Evolutionary conservation across 2,329 filamentous ascomycete species (phyloP), one percentile per base, ranked within the genome.

Genomic region (Calonectria crousiana): DNA sequence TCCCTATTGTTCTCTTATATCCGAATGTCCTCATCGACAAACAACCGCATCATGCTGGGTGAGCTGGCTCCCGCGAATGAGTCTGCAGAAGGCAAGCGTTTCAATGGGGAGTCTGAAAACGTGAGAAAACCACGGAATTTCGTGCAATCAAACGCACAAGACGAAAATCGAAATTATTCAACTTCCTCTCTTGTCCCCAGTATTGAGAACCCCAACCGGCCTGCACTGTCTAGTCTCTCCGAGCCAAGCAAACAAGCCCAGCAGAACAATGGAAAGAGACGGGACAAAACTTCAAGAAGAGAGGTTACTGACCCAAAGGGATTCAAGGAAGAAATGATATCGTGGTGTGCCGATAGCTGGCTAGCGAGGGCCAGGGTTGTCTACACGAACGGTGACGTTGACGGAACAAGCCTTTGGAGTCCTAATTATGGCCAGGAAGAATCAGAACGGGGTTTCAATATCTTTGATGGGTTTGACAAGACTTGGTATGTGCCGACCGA

Each of bases 381-480:
- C 9, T 73, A 77, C 52, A 73, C 36, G 10, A 75, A 65, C 10
- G 69, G 44, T 9, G 73, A 80, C n/a, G n/a, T 72, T 51, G 77
- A 80, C 56, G 58, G 74, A 28, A 79, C 78, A 23, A 38, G 72
- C 36, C 72, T 79, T 23, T 80, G 76, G 76, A 80, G 75, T 18
- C 75, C 74, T 30, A 72, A 74, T 26, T 76, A 71, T 49, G 74
- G 72, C 8, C 60, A 69, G 4, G 34, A 68, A 11, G 53, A 68
- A 51, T 16, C 58, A 41, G 5, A 11, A 26, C 9, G 62, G 67
- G 66, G 78, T 5, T 68, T 79, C 34, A 73, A 41, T 18, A 6
- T 79, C 6, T 81, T 76, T 44, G 79, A 81, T 64, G 79, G 79
- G 3, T 81, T 78, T 36, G 76, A 80, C 32, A 70, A 73, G 20